These are phyloP conservation scores for Nigrospora oryzae DNA, from an alignment of 2,329 filamentous ascomycete species.

Conservation along the genomic window DNA sequence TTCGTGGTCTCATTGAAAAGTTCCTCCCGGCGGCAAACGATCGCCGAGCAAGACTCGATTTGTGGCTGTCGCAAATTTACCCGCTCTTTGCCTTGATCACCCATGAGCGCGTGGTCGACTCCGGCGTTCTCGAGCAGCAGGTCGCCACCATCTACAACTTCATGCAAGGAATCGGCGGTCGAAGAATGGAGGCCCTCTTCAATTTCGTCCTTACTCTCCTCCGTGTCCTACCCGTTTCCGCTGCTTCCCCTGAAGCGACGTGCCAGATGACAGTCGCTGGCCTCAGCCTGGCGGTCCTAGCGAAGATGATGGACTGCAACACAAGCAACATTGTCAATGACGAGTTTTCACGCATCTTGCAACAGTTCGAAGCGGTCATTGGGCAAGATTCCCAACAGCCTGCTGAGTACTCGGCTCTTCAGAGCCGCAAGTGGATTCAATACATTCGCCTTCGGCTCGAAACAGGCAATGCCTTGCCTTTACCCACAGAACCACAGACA, in stretches of 20 bases:
- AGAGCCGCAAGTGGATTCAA: conserved; percentile 19
- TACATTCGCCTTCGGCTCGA: conserved; percentile 22
- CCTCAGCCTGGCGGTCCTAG: conserved; percentile 20
- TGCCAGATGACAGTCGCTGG: conserved; percentile 1
- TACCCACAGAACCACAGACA: conserved; percentile 1
- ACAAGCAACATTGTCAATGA: conserved; percentile 22
- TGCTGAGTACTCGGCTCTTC: conserved; percentile 17
- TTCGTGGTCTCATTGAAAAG: conserved; percentile 14
- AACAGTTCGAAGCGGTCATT: conserved; percentile 4
- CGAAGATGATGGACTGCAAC: conserved; percentile 27
- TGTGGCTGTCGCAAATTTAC: conserved; percentile 17
- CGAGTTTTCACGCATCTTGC: conserved; percentile 13
- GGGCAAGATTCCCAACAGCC: background rate
- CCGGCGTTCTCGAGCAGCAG: conserved; percentile 27
- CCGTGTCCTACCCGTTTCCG: background rate
- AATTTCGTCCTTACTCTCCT: conserved; percentile 17
- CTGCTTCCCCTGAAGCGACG: background rate
- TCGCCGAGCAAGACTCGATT: background rate
- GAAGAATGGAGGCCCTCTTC: conserved; percentile 22
- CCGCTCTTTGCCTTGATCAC: conserved; percentile 26
- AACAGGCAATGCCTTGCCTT: conserved; percentile 15
- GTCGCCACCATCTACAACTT: conserved; percentile 25
- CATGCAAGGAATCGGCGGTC: conserved; percentile 23
- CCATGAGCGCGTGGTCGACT: conserved; percentile 24
- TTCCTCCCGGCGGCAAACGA: conserved; percentile 8